Percentiles rank a stretch among this genome's conserved stretches.
Conservation (phyloP, 306 rosid genomes). For the Dalbergia oliveri region DNA sequence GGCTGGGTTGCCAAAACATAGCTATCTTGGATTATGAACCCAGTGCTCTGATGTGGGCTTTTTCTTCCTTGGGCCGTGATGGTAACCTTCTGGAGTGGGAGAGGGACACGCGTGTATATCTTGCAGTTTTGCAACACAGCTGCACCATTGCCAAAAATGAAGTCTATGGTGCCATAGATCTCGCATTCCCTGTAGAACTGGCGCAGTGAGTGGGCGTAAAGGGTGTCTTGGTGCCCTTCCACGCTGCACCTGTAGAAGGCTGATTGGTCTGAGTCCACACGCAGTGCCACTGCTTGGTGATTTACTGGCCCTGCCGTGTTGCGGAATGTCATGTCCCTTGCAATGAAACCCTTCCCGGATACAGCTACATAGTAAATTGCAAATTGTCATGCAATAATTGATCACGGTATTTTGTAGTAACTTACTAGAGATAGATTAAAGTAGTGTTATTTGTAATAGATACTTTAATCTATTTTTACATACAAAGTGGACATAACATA, state of each 20-base stretch:
- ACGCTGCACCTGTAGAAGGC: slow-evolving; percentile 84
- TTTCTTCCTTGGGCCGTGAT: slow-evolving; percentile 88
- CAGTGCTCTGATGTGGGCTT: slow-evolving; percentile 81
- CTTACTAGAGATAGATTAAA: too few species aligned
- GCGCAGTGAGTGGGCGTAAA: slow-evolving; percentile 80
- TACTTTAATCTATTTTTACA: too few species aligned
- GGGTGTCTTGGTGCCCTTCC: slow-evolving; percentile 88
- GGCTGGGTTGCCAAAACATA: slow-evolving; percentile 74
- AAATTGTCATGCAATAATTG: too few species aligned
- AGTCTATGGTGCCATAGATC: slow-evolving; percentile 85
- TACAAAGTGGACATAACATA: too few species aligned
- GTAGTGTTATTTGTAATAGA: too few species aligned
- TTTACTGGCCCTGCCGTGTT: slow-evolving; percentile 82
- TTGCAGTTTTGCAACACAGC: slow-evolving; percentile 82
- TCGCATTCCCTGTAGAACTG: slow-evolving; percentile 85
- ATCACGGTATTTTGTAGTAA: too few species aligned
- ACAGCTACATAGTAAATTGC: slow-evolving; percentile 51
- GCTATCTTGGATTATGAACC: slow-evolving; percentile 78
- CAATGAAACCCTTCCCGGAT: slow-evolving; percentile 85
- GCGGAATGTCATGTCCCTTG: slow-evolving; percentile 73
- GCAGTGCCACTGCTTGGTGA: slow-evolving; percentile 80
- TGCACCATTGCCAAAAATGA: slow-evolving; percentile 88
- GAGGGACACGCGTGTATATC: slow-evolving; percentile 78
- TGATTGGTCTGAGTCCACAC: slow-evolving; percentile 90
- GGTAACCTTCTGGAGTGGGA: slow-evolving; percentile 78